Evolutionary conservation across 306 rosid species (phyloP).

Genomic region (Bauhinia variegata): DNA sequence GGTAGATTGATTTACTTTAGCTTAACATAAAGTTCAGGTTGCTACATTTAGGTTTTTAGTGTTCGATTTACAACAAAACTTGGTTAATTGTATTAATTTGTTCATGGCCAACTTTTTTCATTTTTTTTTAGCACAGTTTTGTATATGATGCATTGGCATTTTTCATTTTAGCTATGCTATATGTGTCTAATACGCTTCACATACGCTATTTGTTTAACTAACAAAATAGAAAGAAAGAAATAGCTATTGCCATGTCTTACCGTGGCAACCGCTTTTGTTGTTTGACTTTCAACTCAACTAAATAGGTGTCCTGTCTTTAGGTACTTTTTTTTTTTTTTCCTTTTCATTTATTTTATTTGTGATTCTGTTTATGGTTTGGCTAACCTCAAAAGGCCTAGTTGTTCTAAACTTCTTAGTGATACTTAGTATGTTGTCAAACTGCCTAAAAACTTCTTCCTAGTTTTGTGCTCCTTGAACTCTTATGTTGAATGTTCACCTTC

Average conservation of each 20-base stretch:
- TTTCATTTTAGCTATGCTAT: too few relatives aligned
- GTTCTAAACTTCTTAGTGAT: constrained; percentile 12
- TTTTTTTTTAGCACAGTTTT: background rate
- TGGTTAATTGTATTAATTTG: constrained; percentile 13
- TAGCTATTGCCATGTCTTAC: background rate
- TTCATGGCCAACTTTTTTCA: too few relatives aligned
- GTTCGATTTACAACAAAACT: constrained; percentile 5
- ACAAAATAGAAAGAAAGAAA: background rate
- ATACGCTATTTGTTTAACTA: too few relatives aligned
- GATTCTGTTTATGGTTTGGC: background rate
- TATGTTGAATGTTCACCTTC: constrained; percentile 32
- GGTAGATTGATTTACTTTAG: constrained; percentile 3
- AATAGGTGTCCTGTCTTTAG: constrained; percentile 13
- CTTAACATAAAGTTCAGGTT: background rate
- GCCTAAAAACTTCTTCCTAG: background rate
- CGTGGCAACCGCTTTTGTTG: background rate
- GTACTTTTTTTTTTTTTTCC: background rate
- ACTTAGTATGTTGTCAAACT: constrained; percentile 17
- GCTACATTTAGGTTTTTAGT: background rate
- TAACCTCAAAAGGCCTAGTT: background rate
- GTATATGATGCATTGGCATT: background rate
- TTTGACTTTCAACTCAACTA: background rate
- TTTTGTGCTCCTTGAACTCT: constrained; percentile 3
- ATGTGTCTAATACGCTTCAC: too few relatives aligned
- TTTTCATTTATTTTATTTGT: background rate